Conservation (phyloP, 805 yeast genomes). For the Candida vartiovaarae region DNA sequence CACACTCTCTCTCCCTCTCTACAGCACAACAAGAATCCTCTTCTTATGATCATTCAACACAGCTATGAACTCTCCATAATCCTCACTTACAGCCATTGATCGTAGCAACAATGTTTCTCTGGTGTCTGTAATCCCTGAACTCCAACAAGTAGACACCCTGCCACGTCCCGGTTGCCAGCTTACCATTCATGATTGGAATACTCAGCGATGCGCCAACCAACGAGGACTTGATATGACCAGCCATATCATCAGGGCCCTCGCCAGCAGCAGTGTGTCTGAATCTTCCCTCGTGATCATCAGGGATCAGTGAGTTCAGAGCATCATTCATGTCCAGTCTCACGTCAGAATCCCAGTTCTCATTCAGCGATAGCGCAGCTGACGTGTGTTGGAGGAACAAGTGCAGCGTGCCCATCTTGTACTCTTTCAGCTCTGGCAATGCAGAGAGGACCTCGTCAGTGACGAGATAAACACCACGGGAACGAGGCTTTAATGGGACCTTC, state of each 20-base stretch:
- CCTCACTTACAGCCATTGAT: constrained; percentile 43
- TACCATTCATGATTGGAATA: constrained; percentile 66
- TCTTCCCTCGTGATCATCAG: constrained; percentile 40
- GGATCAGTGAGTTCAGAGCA: constrained; percentile 57
- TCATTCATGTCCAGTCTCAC: constrained; percentile 64
- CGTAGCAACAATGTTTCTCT: constrained; percentile 65
- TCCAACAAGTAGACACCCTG: constrained; percentile 77
- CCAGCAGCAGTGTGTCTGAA: constrained; percentile 35
- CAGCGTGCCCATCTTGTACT: constrained; percentile 55
- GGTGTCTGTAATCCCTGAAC: constrained; percentile 57
- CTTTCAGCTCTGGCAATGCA: constrained; percentile 51
- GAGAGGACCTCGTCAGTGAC: constrained; percentile 58
- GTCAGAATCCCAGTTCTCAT: constrained; percentile 77
- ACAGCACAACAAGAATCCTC: too few relatives aligned
- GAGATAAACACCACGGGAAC: constrained; percentile 62
- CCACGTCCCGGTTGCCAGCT: constrained; percentile 74
- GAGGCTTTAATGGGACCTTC: constrained; percentile 45
- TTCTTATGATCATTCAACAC: too few relatives aligned
- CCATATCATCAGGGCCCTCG: constrained; percentile 83
- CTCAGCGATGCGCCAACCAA: constrained; percentile 56
- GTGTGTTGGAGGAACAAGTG: constrained; percentile 73
- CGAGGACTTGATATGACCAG: constrained; percentile 66
- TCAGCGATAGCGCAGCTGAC: constrained; percentile 67
- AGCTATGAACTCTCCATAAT: too few relatives aligned
- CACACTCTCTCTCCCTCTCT: too few relatives aligned